phyloP scores from a whole-genome alignment of 2,329 filamentous ascomycete genomes.

The Colletotrichum siamense region DNA sequence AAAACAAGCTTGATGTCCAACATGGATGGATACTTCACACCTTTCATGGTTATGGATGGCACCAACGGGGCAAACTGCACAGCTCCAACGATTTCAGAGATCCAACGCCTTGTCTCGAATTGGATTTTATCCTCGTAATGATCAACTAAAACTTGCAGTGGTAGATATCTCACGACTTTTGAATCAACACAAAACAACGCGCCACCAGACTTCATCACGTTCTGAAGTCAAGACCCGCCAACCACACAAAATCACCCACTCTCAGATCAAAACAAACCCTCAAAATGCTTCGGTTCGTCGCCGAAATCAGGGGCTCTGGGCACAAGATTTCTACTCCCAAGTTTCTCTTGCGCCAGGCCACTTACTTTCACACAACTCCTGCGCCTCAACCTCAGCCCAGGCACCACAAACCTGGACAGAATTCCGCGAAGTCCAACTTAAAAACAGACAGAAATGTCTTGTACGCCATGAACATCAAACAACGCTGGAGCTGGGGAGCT shows the following conservation, averaged over 20 bases:
- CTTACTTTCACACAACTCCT: neutral
- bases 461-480: neutral
- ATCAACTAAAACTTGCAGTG: too few relatives aligned
- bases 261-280: rapidly evolving
- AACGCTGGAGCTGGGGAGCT: neutral
- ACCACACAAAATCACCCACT: neutral
- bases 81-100: too few relatives aligned
- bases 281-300: rapidly evolving
- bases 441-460: rapidly evolving
- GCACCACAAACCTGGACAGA: neutral
- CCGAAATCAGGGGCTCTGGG: rapidly evolving
- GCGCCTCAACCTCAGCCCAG: neutral
- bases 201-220: neutral
- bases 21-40: neutral
- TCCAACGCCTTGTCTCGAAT: too few relatives aligned
- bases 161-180: too few relatives aligned
- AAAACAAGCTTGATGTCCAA: neutral
- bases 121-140: too few relatives aligned
- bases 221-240: neutral
- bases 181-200: too few relatives aligned
- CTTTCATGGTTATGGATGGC: neutral
- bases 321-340: rapidly evolving
- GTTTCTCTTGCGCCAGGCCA: rapidly evolving
- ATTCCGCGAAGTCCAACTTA: rapidly evolving
- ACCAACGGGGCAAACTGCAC: neutral